Base-by-base conservation (phyloP, 1,284 basidiomycete genomes). In the Boletus sp. region DNA sequence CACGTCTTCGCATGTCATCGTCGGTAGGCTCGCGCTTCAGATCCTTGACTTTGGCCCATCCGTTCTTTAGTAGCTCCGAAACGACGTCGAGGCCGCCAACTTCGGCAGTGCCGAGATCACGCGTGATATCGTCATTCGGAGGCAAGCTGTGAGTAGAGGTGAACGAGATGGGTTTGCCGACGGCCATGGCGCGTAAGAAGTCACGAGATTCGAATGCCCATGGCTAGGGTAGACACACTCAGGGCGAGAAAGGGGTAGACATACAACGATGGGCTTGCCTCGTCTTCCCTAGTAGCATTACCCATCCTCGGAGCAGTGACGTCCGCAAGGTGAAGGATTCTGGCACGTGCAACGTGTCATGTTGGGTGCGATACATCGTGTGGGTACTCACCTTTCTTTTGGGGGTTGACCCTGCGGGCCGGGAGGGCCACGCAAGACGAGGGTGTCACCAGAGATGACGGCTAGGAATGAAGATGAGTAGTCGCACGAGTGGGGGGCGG, bases 121-220 rank as follows among this genome's bases (percentile, higher is more conserved):
- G 81, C 45, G 81, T 75, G 41, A 79, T 68, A 55, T 86, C 82
- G 60, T 86, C 82, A 55, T 80, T 81, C 35, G 82, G 64, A 14
- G 84, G 76, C 32, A 93, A 72, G 32, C 84, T 83, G 68, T 91
- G 88, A 22, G 80, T 79, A 9, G 88, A 82, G 12, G 78, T 76
- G 69, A 93, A 94, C 2, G 81, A 75, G 60, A 94, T 79, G 69
- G 94, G 84, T 64, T 95, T 94, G 55, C 94, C 94, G 44, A 98
- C 91, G 16, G 84, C 76, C 44, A 93, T 72, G 32, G 82, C 73
- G 41, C 94, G 86, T 32, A 98, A 76, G 69, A 86, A 96, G 72
- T 98, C 95, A 60, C 95, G 86, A 35, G 93, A 85, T 63, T 94
- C 89, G 64, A 89, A 97, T 5, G 94, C 91, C 80, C 88, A 93